phyloP scores from a whole-genome alignment of 257 asterid species.

The Plantago ovata region DNA sequence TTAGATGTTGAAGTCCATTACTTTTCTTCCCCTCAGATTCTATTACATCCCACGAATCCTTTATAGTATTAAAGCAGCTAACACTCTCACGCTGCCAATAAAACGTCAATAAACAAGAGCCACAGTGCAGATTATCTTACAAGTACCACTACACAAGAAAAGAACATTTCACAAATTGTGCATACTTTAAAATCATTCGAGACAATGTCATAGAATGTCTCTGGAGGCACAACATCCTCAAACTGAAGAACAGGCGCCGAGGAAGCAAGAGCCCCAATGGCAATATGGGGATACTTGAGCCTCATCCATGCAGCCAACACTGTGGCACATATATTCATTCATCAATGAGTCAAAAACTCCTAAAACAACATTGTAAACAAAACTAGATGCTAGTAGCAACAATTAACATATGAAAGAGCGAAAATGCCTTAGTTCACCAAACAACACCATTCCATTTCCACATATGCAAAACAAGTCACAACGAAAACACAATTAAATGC shows the following conservation, averaged over 20 bases:
- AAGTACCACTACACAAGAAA: slow-evolving; percentile 10
- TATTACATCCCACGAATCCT: slow-evolving; percentile 74
- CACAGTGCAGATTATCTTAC: slow-evolving; percentile 2
- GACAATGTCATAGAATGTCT: slow-evolving; percentile 75
- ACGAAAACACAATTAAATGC: too few species aligned
- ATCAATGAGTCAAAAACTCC: slow-evolving; percentile 6
- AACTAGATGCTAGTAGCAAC: background rate
- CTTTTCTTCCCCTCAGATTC: slow-evolving; percentile 43
- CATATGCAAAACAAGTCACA: too few species aligned
- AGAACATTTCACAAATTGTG: background rate
- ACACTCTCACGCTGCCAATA: slow-evolving; percentile 65
- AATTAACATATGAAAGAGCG: background rate
- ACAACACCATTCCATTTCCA: too few species aligned
- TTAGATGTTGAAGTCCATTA: slow-evolving; percentile 62
- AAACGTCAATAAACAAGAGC: slow-evolving; percentile 17
- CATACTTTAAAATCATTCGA: slow-evolving; percentile 79
- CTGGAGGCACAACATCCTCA: slow-evolving; percentile 79
- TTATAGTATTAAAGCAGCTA: slow-evolving; percentile 75
- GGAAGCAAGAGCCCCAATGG: slow-evolving; percentile 94
- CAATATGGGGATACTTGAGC: slow-evolving; percentile 89
- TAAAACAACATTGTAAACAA: background rate
- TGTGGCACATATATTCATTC: slow-evolving; percentile 31
- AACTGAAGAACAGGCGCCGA: slow-evolving; percentile 93
- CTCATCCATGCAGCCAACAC: slow-evolving; percentile 99
- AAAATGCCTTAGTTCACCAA: background rate